Evolutionary conservation across 2,329 filamentous ascomycete genomes (phyloP).

Genomic region (Waltergamsia citrina): DNA sequence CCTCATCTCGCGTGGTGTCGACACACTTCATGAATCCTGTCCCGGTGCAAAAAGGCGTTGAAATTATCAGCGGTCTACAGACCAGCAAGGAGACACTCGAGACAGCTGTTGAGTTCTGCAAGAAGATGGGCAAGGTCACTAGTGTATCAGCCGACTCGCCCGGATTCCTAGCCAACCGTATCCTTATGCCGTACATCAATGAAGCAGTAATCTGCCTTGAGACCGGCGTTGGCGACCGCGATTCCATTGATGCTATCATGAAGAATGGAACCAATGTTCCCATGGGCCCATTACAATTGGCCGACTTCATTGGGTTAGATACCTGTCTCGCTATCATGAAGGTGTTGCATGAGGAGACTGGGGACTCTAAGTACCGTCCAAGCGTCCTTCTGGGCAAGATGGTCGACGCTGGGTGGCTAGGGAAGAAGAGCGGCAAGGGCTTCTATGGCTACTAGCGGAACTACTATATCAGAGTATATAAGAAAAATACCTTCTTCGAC

Average conservation of each 20-base stretch:
- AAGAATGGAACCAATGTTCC: conserved; percentile 98
- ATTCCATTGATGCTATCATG: conserved; percentile 97
- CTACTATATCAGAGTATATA: too few relatives aligned
- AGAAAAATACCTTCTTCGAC: too few relatives aligned
- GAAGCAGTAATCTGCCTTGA: conserved; percentile 95
- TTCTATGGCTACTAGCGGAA: conserved; percentile 73
- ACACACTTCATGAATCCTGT: conserved; percentile 99
- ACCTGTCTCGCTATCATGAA: conserved; percentile 97
- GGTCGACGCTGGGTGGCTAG: conserved; percentile 96
- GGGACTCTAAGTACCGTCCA: conserved; percentile 91
- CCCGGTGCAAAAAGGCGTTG: conserved; percentile 90
- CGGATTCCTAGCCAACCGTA: conserved; percentile 91
- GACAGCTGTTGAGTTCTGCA: conserved; percentile 76
- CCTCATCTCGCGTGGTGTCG: conserved; percentile 79
- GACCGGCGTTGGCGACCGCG: conserved; percentile 78
- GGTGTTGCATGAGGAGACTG: conserved; percentile 82
- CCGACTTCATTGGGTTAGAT: conserved; percentile 95
- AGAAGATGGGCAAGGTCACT: conserved; percentile 85
- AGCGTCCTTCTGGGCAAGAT: conserved; percentile 83
- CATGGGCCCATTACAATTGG: conserved; percentile 89
- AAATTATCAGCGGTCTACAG: conserved; percentile 92
- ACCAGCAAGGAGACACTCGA: conserved; percentile 76
- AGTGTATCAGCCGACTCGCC: conserved; percentile 84
- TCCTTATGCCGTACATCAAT: conserved; percentile 99
- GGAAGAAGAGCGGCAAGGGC: conserved; percentile 94